Conservation (phyloP, 2,329 filamentous ascomycete genomes). For the Sporothrix protearum region DNA sequence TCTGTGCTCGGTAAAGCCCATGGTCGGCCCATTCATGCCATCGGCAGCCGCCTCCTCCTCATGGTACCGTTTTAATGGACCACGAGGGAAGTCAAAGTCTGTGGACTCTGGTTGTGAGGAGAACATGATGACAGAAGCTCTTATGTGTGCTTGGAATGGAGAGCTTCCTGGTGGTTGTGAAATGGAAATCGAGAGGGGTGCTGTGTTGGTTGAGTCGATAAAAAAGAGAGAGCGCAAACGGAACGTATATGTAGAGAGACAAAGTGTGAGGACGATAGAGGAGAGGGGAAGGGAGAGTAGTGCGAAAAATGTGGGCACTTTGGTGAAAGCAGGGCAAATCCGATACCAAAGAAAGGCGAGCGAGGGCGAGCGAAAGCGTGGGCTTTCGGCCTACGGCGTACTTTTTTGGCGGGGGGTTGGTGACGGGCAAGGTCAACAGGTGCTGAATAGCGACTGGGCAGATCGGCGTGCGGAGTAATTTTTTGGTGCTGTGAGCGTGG, state of each 20-base stretch:
- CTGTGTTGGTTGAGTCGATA: not conserved
- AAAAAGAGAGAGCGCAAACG: slow-evolving; percentile 9
- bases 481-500: not conserved
- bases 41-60: slow-evolving; percentile 43
- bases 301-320: slow-evolving; percentile 1
- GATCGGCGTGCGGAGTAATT: slow-evolving; percentile 1
- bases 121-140: slow-evolving; percentile 25
- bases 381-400: not conserved
- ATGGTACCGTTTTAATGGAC: slow-evolving; percentile 44
- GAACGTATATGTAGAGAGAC: not conserved
- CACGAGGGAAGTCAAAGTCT: slow-evolving; percentile 38
- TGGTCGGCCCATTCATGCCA: slow-evolving; percentile 34
- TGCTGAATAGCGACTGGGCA: not conserved
- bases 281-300: not conserved
- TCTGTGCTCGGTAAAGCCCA: slow-evolving; percentile 50
- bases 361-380: not conserved
- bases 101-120: slow-evolving; percentile 9
- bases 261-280: not conserved
- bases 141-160: not conserved
- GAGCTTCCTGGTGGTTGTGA: not conserved
- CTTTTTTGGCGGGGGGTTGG: not conserved
- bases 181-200: not conserved
- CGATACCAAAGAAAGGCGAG: not conserved
- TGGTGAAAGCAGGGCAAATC: slow-evolving; percentile 2
- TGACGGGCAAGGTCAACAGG: not conserved